Percentiles rank a stretch among this genome's conserved stretches.
These are phyloP conservation scores for Penicillium sp. DNA, from an alignment of 2,329 filamentous ascomycete species.

Conservation along the genomic window DNA sequence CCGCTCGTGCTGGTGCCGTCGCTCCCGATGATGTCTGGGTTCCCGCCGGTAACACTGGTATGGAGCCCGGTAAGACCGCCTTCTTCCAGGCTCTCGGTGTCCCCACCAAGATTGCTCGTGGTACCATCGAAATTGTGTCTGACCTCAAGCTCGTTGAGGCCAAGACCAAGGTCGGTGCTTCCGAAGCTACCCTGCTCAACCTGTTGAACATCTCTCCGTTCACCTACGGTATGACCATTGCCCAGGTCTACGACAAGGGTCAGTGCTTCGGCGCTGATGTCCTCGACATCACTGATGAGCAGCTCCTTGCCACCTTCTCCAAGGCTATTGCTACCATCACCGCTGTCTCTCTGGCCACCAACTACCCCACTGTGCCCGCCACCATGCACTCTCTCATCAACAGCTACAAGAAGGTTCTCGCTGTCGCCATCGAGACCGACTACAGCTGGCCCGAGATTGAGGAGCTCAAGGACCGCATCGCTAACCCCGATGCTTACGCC, in stretches of 20 bases:
- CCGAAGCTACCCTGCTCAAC: constrained; percentile 98
- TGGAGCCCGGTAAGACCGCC: constrained; percentile 99
- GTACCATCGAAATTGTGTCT: constrained; percentile 99
- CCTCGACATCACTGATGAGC: constrained; percentile 90
- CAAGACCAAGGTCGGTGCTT: constrained; percentile 90
- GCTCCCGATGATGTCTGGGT: constrained; percentile 91
- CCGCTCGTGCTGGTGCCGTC: constrained; percentile 94
- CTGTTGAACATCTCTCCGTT: constrained; percentile 99
- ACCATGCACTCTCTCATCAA: constrained; percentile 97
- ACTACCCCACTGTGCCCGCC: constrained; percentile 94
- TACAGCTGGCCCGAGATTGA: constrained; percentile 94
- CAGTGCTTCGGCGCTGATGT: constrained; percentile 84
- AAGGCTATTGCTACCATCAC: constrained; percentile 82
- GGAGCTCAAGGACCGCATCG: constrained; percentile 98
- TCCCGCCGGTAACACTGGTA: constrained; percentile 98
- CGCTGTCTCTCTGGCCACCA: constrained; percentile 82
- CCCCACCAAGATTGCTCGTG: constrained; percentile 99
- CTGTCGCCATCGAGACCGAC: constrained; percentile 85
- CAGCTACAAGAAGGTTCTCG: constrained; percentile 89
- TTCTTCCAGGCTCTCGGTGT: constrained; percentile 99
- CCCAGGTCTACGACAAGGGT: constrained; percentile 96
- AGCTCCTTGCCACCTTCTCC: constrained; percentile 81
- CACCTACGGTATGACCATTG: constrained; percentile 96
- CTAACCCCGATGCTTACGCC: constrained; percentile 97
- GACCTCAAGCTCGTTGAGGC: constrained; percentile 98